Conservation (phyloP, 2,329 filamentous ascomycete genomes). For the Fusarium praegraminearum region DNA sequence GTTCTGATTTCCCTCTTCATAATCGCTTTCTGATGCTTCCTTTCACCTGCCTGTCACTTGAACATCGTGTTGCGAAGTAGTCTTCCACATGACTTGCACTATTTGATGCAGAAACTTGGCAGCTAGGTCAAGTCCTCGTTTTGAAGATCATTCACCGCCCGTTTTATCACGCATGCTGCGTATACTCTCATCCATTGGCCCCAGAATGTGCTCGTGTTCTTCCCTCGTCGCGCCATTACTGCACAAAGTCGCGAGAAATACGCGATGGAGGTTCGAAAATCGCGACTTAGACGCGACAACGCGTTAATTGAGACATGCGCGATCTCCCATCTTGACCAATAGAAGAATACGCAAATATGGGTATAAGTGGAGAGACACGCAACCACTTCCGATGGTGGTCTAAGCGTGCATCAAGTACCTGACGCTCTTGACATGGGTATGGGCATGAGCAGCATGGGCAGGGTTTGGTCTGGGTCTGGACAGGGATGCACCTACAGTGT, state of each 20-base stretch:
- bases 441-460: neutral
- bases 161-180: slow-evolving; percentile 20
- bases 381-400: slow-evolving; percentile 45
- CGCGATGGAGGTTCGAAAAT: slow-evolving; percentile 25
- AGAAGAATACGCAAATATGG: slow-evolving; percentile 11
- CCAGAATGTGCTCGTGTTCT: slow-evolving; percentile 14
- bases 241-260: slow-evolving; percentile 27
- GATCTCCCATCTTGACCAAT: slow-evolving; percentile 27
- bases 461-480: neutral
- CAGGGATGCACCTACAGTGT: slow-evolving; percentile 23
- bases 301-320: slow-evolving; percentile 37
- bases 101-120: slow-evolving; percentile 2
- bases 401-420: slow-evolving; percentile 42
- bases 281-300: slow-evolving; percentile 28
- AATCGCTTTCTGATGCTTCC: neutral
- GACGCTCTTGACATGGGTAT: slow-evolving; percentile 12
- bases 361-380: slow-evolving; percentile 34
- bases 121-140: slow-evolving; percentile 1
- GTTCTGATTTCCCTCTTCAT: neutral
- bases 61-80: slow-evolving; percentile 4
- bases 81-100: neutral
- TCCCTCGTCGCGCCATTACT: slow-evolving; percentile 26
- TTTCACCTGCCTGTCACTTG: neutral
- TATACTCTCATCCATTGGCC: slow-evolving; percentile 24
- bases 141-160: slow-evolving; percentile 15